phyloP scores from a whole-genome alignment of 768 basidiomycete species.

The Suillus subaureus region DNA sequence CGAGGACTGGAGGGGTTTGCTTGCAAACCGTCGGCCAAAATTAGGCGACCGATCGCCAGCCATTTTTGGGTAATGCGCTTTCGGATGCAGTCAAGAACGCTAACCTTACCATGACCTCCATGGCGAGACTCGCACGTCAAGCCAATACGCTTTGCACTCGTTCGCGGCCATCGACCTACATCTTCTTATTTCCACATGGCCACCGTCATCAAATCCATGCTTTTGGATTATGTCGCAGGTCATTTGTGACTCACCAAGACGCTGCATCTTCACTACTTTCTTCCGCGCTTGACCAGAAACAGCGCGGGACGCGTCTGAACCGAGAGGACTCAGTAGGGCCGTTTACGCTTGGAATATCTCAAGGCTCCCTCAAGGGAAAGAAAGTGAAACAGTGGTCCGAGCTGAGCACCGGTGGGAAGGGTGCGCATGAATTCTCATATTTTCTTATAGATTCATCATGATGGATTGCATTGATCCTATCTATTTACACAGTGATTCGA shows the following conservation, averaged over 20 bases:
- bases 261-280: conserved; percentile 53
- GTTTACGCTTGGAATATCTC: conserved; percentile 72
- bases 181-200: conserved; percentile 1
- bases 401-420: conserved; percentile 74
- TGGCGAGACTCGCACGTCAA: conserved; percentile 1
- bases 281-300: conserved; percentile 65
- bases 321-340: conserved; percentile 72
- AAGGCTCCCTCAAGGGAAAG: conserved; percentile 53
- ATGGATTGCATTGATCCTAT: neutral
- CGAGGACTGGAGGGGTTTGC: neutral
- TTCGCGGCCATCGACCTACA: conserved; percentile 5
- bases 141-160: conserved; percentile 7
- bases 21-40: neutral
- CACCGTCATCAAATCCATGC: neutral
- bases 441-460: neutral
- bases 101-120: conserved; percentile 8
- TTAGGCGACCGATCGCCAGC: neutral
- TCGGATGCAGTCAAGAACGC: neutral
- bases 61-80: neutral
- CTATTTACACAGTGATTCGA: conserved; percentile 44
- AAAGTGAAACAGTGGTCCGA: conserved; percentile 79
- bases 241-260: conserved; percentile 53
- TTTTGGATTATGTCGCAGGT: conserved; percentile 16
- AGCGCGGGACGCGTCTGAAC: conserved; percentile 35
- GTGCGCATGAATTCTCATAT: conserved; percentile 38